These are phyloP conservation scores for Copromyces sp. DNA, from an alignment of 495 filamentous ascomycete species.

Conservation along the genomic window DNA sequence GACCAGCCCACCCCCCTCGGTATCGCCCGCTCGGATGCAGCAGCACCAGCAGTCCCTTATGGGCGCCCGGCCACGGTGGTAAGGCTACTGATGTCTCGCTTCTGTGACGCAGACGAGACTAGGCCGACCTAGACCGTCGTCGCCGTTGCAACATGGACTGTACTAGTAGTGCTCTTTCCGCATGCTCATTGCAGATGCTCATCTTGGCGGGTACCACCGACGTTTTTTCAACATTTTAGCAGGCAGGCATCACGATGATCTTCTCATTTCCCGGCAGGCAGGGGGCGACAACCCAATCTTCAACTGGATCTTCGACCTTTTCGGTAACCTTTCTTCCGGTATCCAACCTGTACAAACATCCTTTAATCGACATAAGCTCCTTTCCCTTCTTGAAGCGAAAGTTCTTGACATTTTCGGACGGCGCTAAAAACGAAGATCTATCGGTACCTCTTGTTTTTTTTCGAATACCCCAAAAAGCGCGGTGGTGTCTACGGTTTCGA, in stretches of 20 bases:
- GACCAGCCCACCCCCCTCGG: constrained; percentile 82
- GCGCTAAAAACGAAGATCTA: constrained; percentile 24
- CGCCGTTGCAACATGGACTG: constrained; percentile 20
- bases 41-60: constrained; percentile 19
- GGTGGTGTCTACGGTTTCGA: constrained; percentile 21
- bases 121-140: constrained; percentile 19
- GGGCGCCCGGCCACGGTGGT: constrained; percentile 37
- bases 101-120: constrained; percentile 21
- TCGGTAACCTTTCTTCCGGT: constrained; percentile 11
- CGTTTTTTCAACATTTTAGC: constrained; percentile 13
- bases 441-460: constrained; percentile 26
- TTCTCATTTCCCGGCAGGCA: constrained; percentile 20
- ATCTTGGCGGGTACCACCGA: constrained; percentile 31
- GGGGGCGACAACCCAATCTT: constrained; percentile 11
- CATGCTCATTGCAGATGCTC: constrained; percentile 20
- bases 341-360: constrained; percentile 26
- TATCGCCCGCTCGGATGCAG: constrained; percentile 80
- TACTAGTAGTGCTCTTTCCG: constrained; percentile 18
- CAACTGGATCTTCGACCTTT: constrained; percentile 24
- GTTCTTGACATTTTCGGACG: constrained; percentile 23
- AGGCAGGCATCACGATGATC: constrained; percentile 25
- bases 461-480: constrained; percentile 15
- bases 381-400: constrained; percentile 19
- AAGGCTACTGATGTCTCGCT: constrained; percentile 24
- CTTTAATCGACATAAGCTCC: constrained; percentile 24